phyloP scores from a whole-genome alignment of 495 filamentous ascomycete genomes.

The Pseudoneurospora amorphoporcata region DNA sequence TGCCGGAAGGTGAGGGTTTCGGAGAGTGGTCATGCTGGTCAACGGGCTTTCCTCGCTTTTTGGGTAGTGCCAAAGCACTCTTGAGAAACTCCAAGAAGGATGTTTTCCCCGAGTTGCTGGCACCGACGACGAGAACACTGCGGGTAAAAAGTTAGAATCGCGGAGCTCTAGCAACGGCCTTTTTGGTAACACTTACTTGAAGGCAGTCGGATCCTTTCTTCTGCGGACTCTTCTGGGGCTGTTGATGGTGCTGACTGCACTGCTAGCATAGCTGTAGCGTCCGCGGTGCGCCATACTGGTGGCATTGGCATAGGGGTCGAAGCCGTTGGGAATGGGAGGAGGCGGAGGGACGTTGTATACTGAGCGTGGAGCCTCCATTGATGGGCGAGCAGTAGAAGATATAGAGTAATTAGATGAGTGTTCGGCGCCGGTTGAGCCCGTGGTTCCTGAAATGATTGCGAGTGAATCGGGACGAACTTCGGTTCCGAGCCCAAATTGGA shows the following conservation, averaged over 20 bases:
- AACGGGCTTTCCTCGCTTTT: constrained; percentile 50
- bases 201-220: constrained; percentile 93
- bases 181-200: constrained; percentile 63
- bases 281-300: constrained; percentile 97
- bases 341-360: constrained; percentile 29
- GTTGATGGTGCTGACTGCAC: constrained; percentile 83
- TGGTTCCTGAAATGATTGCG: constrained; percentile 47
- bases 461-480: constrained; percentile 56
- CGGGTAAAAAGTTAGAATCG: neutral
- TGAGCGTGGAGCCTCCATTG: constrained; percentile 33
- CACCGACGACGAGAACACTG: constrained; percentile 85
- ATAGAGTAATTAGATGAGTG: constrained; percentile 18
- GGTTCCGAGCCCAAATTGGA: constrained; percentile 52
- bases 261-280: constrained; percentile 94
- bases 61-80: constrained; percentile 69
- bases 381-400: constrained; percentile 30
- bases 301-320: constrained; percentile 68
- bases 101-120: constrained; percentile 84
- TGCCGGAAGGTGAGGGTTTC: constrained; percentile 35
- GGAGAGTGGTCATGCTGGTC: constrained; percentile 47
- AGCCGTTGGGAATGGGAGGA: constrained; percentile 43
- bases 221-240: constrained; percentile 85
- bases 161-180: neutral
- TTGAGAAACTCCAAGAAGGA: constrained; percentile 95
- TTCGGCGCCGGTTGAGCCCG: constrained; percentile 16